phyloP scores from a whole-genome alignment of 106 monocot species.

The Iris macrosiphon region DNA sequence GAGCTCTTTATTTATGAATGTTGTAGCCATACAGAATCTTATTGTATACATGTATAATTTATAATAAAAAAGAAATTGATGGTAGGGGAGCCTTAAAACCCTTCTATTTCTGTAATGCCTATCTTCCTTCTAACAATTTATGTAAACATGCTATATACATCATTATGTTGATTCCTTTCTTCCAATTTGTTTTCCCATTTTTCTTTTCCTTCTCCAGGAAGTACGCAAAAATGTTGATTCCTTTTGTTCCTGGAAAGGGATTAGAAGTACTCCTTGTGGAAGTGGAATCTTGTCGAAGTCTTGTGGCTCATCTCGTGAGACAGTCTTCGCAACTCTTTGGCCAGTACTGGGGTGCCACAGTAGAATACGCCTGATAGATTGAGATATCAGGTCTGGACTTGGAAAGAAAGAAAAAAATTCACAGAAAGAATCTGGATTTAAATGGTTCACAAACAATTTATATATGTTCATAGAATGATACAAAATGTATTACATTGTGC shows the following conservation, averaged over 20 bases:
- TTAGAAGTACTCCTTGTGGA: constrained; percentile 96
- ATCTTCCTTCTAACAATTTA: too few species aligned
- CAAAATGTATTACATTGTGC: too few species aligned
- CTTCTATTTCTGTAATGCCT: too few species aligned
- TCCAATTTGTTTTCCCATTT: neutral
- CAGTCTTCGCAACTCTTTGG: constrained; percentile 68
- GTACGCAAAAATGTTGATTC: constrained; percentile 9
- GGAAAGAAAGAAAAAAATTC: neutral
- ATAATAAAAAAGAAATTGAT: too few species aligned
- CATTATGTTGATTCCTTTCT: neutral
- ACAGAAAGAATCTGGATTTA: neutral
- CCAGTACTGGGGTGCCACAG: constrained; percentile 61
- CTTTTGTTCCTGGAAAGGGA: neutral
- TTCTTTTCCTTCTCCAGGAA: constrained; percentile 6
- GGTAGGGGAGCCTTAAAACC: too few species aligned
- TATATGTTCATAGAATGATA: neutral
- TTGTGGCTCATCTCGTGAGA: constrained; percentile 64
- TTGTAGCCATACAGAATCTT: too few species aligned
- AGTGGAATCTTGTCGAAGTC: constrained; percentile 73
- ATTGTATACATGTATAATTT: too few species aligned
- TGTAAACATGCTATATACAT: constrained; percentile 1
- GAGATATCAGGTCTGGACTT: too few species aligned
- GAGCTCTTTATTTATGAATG: too few species aligned
- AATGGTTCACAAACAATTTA: neutral
- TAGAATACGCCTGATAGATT: constrained; percentile 98